These are phyloP conservation scores for Cryptococcus sp. DNA, from an alignment of 1,284 basidiomycete species.

Conservation along the genomic window DNA sequence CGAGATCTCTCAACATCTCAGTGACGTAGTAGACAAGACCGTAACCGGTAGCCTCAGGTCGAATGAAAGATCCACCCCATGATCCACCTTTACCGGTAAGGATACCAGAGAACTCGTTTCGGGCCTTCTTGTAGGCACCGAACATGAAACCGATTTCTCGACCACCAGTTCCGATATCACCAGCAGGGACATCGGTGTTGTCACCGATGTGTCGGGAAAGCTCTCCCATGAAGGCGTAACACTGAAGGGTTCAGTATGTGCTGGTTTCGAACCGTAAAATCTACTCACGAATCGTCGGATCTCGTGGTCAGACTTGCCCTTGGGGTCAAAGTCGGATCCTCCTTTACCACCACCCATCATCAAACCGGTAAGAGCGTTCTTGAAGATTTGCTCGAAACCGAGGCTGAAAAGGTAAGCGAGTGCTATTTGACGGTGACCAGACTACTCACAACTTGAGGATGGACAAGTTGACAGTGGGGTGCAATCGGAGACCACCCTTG, in stretches of 20 bases:
- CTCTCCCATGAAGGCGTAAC: slow-evolving; percentile 65
- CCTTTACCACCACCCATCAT: slow-evolving; percentile 72
- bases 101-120: slow-evolving; percentile 71
- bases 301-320: slow-evolving; percentile 72
- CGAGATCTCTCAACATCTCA: slow-evolving; percentile 50
- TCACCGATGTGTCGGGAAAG: slow-evolving; percentile 65
- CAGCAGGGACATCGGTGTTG: slow-evolving; percentile 75
- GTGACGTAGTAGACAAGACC: slow-evolving; percentile 75
- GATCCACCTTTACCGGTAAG: slow-evolving; percentile 71
- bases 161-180: slow-evolving; percentile 67
- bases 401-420: slow-evolving; percentile 49
- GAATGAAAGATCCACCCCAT: slow-evolving; percentile 69
- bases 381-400: slow-evolving; percentile 77
- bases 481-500: slow-evolving; percentile 76
- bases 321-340: slow-evolving; percentile 69
- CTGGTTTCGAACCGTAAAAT: not conserved
- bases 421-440: not conserved
- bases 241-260: slow-evolving; percentile 17
- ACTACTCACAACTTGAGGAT: slow-evolving; percentile 65
- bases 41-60: slow-evolving; percentile 67
- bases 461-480: slow-evolving; percentile 75
- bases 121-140: slow-evolving; percentile 68
- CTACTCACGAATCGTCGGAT: slow-evolving; percentile 62
- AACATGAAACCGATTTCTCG: slow-evolving; percentile 68
- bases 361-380: slow-evolving; percentile 74